These are phyloP conservation scores for Lentinus brumalis DNA, from an alignment of 768 basidiomycete genomes.

Conservation along the genomic window DNA sequence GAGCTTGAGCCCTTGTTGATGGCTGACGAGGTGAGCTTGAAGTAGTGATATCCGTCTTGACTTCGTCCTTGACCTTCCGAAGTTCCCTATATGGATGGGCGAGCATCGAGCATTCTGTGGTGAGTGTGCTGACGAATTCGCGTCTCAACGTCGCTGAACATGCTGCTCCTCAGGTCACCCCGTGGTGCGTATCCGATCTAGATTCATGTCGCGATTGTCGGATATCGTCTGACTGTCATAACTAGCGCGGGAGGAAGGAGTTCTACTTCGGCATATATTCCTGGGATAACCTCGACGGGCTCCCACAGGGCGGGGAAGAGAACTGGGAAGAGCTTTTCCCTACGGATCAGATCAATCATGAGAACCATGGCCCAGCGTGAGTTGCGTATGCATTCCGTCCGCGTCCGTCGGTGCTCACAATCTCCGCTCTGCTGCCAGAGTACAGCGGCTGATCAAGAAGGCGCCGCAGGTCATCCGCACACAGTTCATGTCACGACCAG, in stretches of 20 bases:
- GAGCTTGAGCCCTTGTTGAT: constrained; percentile 34
- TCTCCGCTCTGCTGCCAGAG: constrained; percentile 24
- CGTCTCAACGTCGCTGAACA: not conserved
- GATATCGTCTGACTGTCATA: not conserved
- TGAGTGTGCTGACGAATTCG: constrained; percentile 5
- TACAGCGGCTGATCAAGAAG: constrained; percentile 38
- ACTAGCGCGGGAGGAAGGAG: constrained; percentile 41
- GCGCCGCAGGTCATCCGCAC: constrained; percentile 40
- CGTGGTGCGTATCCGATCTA: constrained; percentile 18
- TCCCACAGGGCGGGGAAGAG: constrained; percentile 32
- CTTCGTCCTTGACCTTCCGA: not conserved
- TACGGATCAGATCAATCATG: constrained; percentile 36
- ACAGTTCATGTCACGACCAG: constrained; percentile 32
- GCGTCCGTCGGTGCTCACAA: constrained; percentile 11
- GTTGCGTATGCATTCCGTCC: not conserved
- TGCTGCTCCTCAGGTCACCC: constrained; percentile 22
- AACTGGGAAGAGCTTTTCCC: constrained; percentile 38
- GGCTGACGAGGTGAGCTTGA: constrained; percentile 34
- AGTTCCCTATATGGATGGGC: constrained; percentile 36
- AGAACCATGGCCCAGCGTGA: constrained; percentile 42
- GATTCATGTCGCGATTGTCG: not conserved
- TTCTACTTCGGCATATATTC: constrained; percentile 40
- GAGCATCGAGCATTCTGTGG: constrained; percentile 27
- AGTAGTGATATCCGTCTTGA: not conserved
- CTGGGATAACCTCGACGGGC: constrained; percentile 36